Conservation (phyloP, 2,329 filamentous ascomycete genomes). For the Kalaharituber pfeilii region DNA sequence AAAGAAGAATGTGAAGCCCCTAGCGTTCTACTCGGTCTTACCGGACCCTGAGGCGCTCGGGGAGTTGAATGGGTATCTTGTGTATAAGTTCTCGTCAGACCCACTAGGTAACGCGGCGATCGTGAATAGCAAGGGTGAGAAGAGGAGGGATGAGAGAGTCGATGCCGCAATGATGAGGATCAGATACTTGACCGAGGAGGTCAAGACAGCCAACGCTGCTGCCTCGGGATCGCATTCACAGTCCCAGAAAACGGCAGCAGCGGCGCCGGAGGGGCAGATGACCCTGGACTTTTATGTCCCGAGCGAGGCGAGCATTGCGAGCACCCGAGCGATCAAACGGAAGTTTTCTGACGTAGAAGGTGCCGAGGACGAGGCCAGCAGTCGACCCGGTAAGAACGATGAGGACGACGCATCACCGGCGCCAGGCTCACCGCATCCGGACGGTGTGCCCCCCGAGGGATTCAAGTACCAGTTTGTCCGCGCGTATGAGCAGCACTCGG, state of each 20-base stretch:
- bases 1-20: constrained; percentile 32
- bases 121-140: constrained; percentile 29
- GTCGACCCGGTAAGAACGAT: constrained; percentile 32
- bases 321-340: constrained; percentile 37
- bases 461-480: background rate
- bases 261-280: constrained; percentile 36
- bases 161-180: constrained; percentile 45
- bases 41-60: constrained; percentile 53
- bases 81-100: constrained; percentile 50
- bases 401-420: constrained; percentile 29
- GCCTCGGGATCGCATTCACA: background rate
- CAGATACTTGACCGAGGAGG: constrained; percentile 38
- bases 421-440: too few relatives aligned
- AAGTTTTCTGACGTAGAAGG: constrained; percentile 42
- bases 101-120: constrained; percentile 34
- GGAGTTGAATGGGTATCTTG: constrained; percentile 51
- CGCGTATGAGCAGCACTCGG: background rate
- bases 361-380: constrained; percentile 33
- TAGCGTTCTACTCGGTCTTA: constrained; percentile 43
- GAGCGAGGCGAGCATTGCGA: constrained; percentile 31
- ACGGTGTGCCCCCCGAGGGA: background rate
- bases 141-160: constrained; percentile 39
- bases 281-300: constrained; percentile 52
- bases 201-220: constrained; percentile 34
- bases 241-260: constrained; percentile 25